Percentiles rank a stretch among this genome's conserved stretches.
phyloP scores from a whole-genome alignment of 208 protist species.

The Tritrichomonas foetus region DNA sequence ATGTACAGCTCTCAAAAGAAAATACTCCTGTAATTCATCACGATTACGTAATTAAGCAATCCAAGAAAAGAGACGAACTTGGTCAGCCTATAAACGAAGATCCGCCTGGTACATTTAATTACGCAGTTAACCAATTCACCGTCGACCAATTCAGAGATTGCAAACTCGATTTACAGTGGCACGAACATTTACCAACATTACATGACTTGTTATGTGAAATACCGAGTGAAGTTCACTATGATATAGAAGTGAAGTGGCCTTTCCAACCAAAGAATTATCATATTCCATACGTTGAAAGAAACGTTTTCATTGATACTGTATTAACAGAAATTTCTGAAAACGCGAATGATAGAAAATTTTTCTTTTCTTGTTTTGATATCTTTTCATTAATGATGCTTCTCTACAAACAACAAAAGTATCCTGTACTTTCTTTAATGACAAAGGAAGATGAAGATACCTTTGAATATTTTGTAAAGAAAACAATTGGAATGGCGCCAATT shows the following conservation, averaged over 20 bases:
- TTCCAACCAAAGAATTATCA: no score
- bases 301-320: background rate
- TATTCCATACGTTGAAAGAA: conserved; percentile 17
- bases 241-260: background rate
- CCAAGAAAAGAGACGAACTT: background rate
- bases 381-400: background rate
- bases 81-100: background rate
- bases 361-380: background rate
- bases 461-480: background rate
- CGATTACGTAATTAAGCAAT: background rate
- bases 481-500: background rate
- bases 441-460: background rate
- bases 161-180: background rate
- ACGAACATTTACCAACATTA: background rate
- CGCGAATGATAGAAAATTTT: background rate
- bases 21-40: conserved; percentile 2
- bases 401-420: background rate
- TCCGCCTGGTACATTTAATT: background rate
- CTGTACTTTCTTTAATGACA: background rate
- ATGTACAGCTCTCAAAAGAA: background rate
- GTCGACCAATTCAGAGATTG: background rate
- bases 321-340: background rate
- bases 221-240: background rate
- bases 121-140: background rate
- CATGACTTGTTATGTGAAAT: background rate